Evolutionary conservation across 1,284 basidiomycete species (phyloP), one percentile per base, ranked within the genome.

Genomic region (Cryptococcus floricola): DNA sequence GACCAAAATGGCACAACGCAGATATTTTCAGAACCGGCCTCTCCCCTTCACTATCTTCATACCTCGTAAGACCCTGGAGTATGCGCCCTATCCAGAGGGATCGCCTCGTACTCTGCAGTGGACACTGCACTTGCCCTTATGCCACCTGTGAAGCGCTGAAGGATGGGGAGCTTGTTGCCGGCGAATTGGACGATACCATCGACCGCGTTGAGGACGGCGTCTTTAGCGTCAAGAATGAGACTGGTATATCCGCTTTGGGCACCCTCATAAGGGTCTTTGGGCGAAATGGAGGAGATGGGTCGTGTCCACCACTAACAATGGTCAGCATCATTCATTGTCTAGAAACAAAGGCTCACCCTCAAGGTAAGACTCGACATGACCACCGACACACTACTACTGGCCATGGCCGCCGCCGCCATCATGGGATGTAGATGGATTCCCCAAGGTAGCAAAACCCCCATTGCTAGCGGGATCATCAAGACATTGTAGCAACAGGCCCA

Each of bases 361-460:
- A 99, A 80, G 49, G 88, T 86, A 69, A 98, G 78, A 55, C 89
- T 93, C 62, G 89, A 93, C 18, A 83, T 84, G 9, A 99, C 95
- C 50, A 99, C 96, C 64, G 91, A 94, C 45, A 98, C 95, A 64
- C 89, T 92, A 49, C 90, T 94, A 75, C 91, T 94, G 18, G 96
- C 95, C 96, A 99, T 99, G 23, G 95, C 94, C 1, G 87, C 89
- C 10, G 91, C 95, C 0, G 96, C 94, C 80, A 94, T 87, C 95
- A 98, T 98, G 3, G 96, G 96, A 68, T 95, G 96, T 70, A 98
- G 84, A 75, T 93, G 91, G 39, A 94, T 68, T 7, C 92, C 92
- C 78, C 92, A 85, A 0, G 96, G 96, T 14, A 98, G 80, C 77
- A 98, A 87, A 49, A 98, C 64, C 45, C 96, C 96, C 96, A 98